Evolutionary conservation across 1,284 basidiomycete species (phyloP).

Genomic region (Laetiporus sulphureus): DNA sequence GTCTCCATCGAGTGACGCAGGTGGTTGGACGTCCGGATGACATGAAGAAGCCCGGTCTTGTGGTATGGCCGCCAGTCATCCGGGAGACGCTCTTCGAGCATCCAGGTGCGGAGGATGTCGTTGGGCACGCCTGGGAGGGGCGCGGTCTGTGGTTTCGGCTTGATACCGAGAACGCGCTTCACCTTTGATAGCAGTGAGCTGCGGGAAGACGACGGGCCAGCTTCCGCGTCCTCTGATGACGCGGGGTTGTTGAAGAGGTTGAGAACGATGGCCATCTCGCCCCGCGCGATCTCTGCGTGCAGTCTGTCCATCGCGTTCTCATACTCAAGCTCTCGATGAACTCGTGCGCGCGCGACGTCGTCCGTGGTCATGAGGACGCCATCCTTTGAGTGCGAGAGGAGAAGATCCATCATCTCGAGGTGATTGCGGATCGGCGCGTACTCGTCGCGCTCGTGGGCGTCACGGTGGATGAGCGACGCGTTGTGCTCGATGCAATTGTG

Average conservation of each 20-base stretch:
- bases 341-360: slow-evolving; percentile 24
- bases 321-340: slow-evolving; percentile 17
- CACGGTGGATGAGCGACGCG: slow-evolving; percentile 27
- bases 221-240: background rate
- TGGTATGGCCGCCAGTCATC: slow-evolving; percentile 44
- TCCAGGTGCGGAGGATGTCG: slow-evolving; percentile 41
- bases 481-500: slow-evolving; percentile 31
- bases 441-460: slow-evolving; percentile 18
- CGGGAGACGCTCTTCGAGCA: slow-evolving; percentile 45
- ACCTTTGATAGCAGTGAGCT: slow-evolving; percentile 4
- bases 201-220: slow-evolving; percentile 4
- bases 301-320: slow-evolving; percentile 17
- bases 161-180: slow-evolving; percentile 2
- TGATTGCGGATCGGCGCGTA: slow-evolving; percentile 22
- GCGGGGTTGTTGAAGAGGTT: slow-evolving; percentile 19
- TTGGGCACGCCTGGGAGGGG: slow-evolving; percentile 33
- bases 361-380: slow-evolving; percentile 18
- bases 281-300: slow-evolving; percentile 27
- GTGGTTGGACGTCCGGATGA: slow-evolving; percentile 21
- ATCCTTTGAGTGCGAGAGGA: slow-evolving; percentile 16
- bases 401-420: slow-evolving; percentile 14
- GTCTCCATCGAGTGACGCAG: slow-evolving; percentile 16
- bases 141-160: background rate
- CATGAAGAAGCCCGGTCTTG: slow-evolving; percentile 36
- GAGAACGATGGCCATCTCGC: slow-evolving; percentile 27